Percentiles rank a stretch among this genome's conserved stretches.
Conservation (phyloP, 768 basidiomycete genomes). For the Phallus indusiatus region DNA sequence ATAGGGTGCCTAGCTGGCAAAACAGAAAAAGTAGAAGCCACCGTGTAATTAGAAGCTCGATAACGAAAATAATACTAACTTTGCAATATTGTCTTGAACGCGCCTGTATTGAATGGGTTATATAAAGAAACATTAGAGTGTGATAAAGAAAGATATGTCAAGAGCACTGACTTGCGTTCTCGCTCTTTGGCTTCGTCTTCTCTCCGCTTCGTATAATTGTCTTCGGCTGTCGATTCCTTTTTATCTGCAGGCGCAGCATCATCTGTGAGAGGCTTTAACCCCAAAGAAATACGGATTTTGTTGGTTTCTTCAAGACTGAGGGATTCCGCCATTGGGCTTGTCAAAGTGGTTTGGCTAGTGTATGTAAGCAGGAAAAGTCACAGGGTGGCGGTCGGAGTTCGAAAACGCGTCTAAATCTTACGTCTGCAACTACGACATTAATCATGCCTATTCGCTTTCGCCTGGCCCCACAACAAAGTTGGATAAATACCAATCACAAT, state of each 20-base stretch:
- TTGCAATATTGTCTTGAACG: conserved; percentile 69
- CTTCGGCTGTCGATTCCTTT: conserved; percentile 76
- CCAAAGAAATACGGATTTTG: conserved; percentile 88
- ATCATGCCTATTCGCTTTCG: not conserved
- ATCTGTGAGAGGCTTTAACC: conserved; percentile 88
- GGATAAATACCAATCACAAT: not conserved
- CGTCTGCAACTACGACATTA: too few relatives aligned
- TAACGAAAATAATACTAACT: conserved; percentile 55
- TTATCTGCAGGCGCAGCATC: conserved; percentile 61
- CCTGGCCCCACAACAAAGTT: not conserved
- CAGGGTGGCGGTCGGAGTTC: conserved; percentile 2
- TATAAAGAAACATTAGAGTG: conserved; percentile 14
- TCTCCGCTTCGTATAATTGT: conserved; percentile 70
- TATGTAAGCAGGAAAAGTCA: not conserved
- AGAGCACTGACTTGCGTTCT: conserved; percentile 59
- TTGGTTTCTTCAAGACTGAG: conserved; percentile 93
- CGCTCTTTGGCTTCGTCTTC: conserved; percentile 61
- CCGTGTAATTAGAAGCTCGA: conserved; percentile 20
- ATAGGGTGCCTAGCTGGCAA: conserved; percentile 8
- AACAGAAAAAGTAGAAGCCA: conserved; percentile 38
- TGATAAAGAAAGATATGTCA: conserved; percentile 12
- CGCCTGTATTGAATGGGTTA: conserved; percentile 36
- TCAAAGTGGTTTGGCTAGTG: too few relatives aligned
- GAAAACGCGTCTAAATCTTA: not conserved
- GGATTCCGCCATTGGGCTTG: conserved; percentile 72